These are phyloP conservation scores for Puya raimondii DNA, from an alignment of 176 grass and related monocot genomes.

Conservation along the genomic window DNA sequence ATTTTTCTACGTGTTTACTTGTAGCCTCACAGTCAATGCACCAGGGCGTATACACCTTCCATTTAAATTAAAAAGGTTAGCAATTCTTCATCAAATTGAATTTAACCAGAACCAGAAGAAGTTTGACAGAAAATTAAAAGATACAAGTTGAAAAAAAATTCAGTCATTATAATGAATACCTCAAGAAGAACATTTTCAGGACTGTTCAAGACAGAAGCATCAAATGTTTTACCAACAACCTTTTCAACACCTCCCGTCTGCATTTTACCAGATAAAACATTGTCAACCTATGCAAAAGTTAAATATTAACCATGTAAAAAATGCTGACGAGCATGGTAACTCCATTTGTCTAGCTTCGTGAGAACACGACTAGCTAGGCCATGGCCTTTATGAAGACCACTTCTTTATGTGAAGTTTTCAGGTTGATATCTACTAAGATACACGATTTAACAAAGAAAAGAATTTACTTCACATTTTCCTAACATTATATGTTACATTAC, in stretches of 20 bases:
- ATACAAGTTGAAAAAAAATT: conserved; percentile 1
- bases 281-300: not conserved
- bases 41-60: conserved; percentile 67
- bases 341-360: too few species aligned
- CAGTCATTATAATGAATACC: conserved; percentile 30
- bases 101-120: not conserved
- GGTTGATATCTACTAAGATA: too few species aligned
- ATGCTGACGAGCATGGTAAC: not conserved
- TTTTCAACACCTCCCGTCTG: conserved; percentile 53
- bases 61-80: conserved; percentile 6
- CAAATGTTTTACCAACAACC: conserved; percentile 59
- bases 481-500: too few species aligned
- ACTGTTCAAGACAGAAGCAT: conserved; percentile 48
- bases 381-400: too few species aligned
- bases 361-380: too few species aligned
- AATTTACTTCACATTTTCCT: too few species aligned
- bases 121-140: not conserved
- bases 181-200: conserved; percentile 46
- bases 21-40: conserved; percentile 61
- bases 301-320: not conserved
- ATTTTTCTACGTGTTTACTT: conserved; percentile 54
- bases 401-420: too few species aligned
- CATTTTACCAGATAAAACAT: conserved; percentile 8
- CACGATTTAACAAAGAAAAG: too few species aligned
- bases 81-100: conserved; percentile 12